These are phyloP conservation scores for Chlamydomonas sp. DNA, from an alignment of 139 green algal species.

Conservation along the genomic window DNA sequence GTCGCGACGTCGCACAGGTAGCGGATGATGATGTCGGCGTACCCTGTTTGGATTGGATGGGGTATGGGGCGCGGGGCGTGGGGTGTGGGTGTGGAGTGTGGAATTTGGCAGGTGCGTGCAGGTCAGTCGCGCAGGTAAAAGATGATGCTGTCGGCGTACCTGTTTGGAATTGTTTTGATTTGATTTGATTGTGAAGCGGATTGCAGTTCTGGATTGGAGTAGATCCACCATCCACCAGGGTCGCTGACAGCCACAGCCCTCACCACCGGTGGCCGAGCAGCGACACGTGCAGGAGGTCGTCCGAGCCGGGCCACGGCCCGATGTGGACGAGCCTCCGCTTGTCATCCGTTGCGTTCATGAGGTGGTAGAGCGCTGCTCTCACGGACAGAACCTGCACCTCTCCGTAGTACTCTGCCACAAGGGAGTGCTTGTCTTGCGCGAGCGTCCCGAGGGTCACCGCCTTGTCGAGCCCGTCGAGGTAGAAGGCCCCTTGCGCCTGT, in stretches of 20 bases:
- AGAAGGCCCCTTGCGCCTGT: too few species aligned
- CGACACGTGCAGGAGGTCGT: constrained; percentile 7
- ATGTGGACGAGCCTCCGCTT: constrained; percentile 6
- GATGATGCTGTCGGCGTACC: constrained; percentile 16
- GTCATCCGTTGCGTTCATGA: constrained; percentile 4
- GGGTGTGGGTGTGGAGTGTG: neutral
- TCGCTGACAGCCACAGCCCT: too few species aligned
- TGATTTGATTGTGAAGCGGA: too few species aligned
- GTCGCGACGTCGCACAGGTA: constrained; percentile 4
- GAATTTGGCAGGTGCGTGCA: too few species aligned
- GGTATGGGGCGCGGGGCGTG: neutral
- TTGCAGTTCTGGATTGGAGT: too few species aligned
- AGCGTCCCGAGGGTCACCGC: too few species aligned
- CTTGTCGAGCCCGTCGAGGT: too few species aligned
- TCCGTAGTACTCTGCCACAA: constrained; percentile 15
- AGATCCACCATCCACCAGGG: too few species aligned
- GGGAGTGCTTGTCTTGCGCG: constrained; percentile 10
- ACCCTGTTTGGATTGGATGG: neutral
- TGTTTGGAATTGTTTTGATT: too few species aligned
- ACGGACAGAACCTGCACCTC: constrained; percentile 10
- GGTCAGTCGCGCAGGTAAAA: constrained; percentile 10
- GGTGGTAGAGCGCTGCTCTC: constrained; percentile 10
- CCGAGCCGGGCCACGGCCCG: neutral
- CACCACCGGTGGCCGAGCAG: neutral
- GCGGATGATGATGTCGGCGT: constrained; percentile 13